Evolutionary conservation across 345 rosid genomes (phyloP).

Genomic region (Carallia pectinifolia): DNA sequence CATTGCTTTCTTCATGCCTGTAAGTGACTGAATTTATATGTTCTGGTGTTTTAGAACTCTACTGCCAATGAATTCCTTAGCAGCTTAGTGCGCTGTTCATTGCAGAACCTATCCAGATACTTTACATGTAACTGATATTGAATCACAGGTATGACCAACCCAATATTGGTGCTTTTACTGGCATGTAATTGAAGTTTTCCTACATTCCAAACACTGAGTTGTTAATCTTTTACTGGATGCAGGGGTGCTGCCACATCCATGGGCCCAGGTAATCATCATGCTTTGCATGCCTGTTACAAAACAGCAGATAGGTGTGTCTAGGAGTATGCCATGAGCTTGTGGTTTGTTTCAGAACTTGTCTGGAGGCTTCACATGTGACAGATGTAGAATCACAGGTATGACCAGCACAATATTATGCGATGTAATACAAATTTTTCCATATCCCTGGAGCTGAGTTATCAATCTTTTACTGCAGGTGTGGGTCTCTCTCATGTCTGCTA

Average conservation of each 20-base stretch:
- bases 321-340: slow-evolving; percentile 9
- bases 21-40: too few species aligned
- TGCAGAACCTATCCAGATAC: too few species aligned
- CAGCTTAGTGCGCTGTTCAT: too few species aligned
- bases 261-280: slow-evolving; percentile 61
- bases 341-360: slow-evolving; percentile 78
- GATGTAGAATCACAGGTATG: slow-evolving; percentile 69
- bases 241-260: slow-evolving; percentile 60
- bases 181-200: too few species aligned
- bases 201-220: neutral
- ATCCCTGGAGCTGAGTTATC: slow-evolving; percentile 5
- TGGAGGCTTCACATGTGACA: slow-evolving; percentile 67
- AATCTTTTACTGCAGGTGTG: slow-evolving; percentile 55
- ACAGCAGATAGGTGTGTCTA: slow-evolving; percentile 55
- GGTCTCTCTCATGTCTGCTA: slow-evolving; percentile 64
- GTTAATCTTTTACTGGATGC: slow-evolving; percentile 47
- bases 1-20: too few species aligned
- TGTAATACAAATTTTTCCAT: too few species aligned
- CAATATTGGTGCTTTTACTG: too few species aligned
- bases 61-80: too few species aligned
- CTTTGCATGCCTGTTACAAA: slow-evolving; percentile 80
- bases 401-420: slow-evolving; percentile 2
- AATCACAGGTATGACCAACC: too few species aligned
- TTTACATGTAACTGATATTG: too few species aligned
- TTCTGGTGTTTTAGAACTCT: too few species aligned